Conservation (phyloP, 495 filamentous ascomycete genomes). For the Polyplosphaeria fusca region DNA sequence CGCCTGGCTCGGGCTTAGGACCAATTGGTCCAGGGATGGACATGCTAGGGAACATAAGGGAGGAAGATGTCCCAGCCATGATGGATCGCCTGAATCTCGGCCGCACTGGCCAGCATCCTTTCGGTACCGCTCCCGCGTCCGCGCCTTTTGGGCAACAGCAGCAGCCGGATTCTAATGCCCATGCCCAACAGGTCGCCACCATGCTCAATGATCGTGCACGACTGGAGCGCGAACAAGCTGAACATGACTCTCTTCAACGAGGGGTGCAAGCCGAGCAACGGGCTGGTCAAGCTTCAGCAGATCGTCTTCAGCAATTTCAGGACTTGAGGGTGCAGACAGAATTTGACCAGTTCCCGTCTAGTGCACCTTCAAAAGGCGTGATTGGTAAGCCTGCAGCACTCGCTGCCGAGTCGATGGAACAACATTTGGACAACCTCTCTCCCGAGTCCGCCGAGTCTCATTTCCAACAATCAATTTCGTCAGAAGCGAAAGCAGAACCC, state of each 20-base stretch:
- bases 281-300: slow-evolving; percentile 49
- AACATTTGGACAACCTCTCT: slow-evolving; percentile 18
- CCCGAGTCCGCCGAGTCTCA: slow-evolving; percentile 31
- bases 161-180: slow-evolving; percentile 49
- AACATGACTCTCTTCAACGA: slow-evolving; percentile 51
- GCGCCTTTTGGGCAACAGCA: slow-evolving; percentile 54
- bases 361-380: slow-evolving; percentile 26
- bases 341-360: slow-evolving; percentile 35
- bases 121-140: slow-evolving; percentile 51
- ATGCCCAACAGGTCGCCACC: slow-evolving; percentile 57
- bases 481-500: slow-evolving; percentile 26
- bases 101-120: slow-evolving; percentile 53
- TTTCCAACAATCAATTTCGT: slow-evolving; percentile 3
- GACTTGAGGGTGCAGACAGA: slow-evolving; percentile 55
- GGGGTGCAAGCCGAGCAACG: slow-evolving; percentile 46
- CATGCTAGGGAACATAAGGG: slow-evolving; percentile 48
- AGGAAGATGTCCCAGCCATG: slow-evolving; percentile 60
- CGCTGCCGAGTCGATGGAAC: slow-evolving; percentile 5
- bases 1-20: slow-evolving; percentile 46
- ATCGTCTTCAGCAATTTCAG: slow-evolving; percentile 64
- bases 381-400: slow-evolving; percentile 29
- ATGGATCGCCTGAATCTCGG: slow-evolving; percentile 59
- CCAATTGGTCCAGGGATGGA: slow-evolving; percentile 54
- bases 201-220: slow-evolving; percentile 61
- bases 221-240: slow-evolving; percentile 62